Conservation (phyloP, 2,329 filamentous ascomycete species). For the Coleophoma cylindrospora region DNA sequence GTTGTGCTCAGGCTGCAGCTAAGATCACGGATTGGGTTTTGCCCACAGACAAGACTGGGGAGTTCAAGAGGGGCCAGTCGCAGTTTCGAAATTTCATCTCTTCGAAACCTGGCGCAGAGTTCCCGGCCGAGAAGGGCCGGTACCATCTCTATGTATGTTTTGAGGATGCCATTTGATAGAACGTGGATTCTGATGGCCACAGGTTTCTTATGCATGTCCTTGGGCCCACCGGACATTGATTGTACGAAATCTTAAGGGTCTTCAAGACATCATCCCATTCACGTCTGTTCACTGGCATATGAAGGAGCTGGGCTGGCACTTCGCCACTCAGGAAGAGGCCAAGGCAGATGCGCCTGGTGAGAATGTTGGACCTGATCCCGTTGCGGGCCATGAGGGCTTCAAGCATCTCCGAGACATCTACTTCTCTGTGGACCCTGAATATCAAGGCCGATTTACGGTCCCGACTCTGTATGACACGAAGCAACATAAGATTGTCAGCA, state of each 20-base stretch:
- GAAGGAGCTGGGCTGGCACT: slow-evolving; percentile 61
- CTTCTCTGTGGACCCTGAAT: slow-evolving; percentile 60
- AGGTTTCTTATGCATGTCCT: slow-evolving; percentile 41
- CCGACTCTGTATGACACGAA: slow-evolving; percentile 64
- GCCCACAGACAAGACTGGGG: slow-evolving; percentile 71
- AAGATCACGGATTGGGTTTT: slow-evolving; percentile 83
- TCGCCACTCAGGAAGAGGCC: slow-evolving; percentile 52
- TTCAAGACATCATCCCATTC: slow-evolving; percentile 72
- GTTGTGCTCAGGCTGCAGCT: slow-evolving; percentile 12
- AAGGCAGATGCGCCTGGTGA: slow-evolving; percentile 45
- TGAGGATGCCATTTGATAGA: slow-evolving; percentile 43
- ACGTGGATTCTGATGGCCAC: slow-evolving; percentile 60
- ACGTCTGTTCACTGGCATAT: slow-evolving; percentile 55
- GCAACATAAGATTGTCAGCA: slow-evolving; percentile 68
- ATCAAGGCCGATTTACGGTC: slow-evolving; percentile 65
- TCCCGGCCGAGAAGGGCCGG: slow-evolving; percentile 73
- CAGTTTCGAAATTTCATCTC: slow-evolving; percentile 70
- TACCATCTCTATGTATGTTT: slow-evolving; percentile 85
- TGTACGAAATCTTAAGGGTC: slow-evolving; percentile 79
- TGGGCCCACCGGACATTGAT: slow-evolving; percentile 82
- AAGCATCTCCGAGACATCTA: slow-evolving; percentile 65
- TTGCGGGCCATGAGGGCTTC: slow-evolving; percentile 58
- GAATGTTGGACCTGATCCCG: slow-evolving; percentile 59
- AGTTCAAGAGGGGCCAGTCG: slow-evolving; percentile 87
- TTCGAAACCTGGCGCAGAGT: slow-evolving; percentile 55